These are phyloP conservation scores for Talaromyces sp. DNA, from an alignment of 2,329 filamentous ascomycete genomes.

Conservation along the genomic window DNA sequence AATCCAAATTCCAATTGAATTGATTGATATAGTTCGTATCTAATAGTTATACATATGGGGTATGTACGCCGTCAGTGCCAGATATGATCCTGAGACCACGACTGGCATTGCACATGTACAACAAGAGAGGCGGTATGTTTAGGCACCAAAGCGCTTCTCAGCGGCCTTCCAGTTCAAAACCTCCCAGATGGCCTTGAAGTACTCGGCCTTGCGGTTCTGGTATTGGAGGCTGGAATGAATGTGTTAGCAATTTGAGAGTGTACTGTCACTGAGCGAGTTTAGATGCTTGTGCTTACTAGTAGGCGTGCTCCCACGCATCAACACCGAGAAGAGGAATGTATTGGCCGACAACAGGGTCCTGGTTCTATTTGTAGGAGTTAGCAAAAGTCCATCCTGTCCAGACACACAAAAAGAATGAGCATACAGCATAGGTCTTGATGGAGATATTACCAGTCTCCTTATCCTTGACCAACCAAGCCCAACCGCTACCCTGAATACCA, in stretches of 20 bases:
- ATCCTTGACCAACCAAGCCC: constrained; percentile 60
- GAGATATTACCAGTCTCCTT: constrained; percentile 51
- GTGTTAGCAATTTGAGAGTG: constrained; percentile 13
- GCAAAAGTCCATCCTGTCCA: neutral
- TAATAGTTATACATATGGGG: neutral
- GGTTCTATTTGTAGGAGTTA: constrained; percentile 50
- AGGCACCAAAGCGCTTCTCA: constrained; percentile 59
- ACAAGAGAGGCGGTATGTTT: neutral
- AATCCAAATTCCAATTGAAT: neutral
- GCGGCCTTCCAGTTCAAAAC: constrained; percentile 94
- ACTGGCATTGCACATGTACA: neutral
- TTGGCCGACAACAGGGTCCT: constrained; percentile 81
- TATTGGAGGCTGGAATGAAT: constrained; percentile 63
- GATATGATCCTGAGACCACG: neutral
- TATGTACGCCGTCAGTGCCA: neutral
- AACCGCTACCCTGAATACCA: constrained; percentile 60
- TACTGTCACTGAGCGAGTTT: neutral
- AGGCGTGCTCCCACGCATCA: constrained; percentile 95
- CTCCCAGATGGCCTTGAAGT: constrained; percentile 90
- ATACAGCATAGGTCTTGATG: constrained; percentile 59
- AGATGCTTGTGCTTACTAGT: constrained; percentile 56
- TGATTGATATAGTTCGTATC: neutral
- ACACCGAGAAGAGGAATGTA: constrained; percentile 79
- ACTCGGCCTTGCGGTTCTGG: constrained; percentile 94
- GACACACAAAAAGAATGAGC: constrained; percentile 13